These are phyloP conservation scores for Trichophyton rubrum DNA, from an alignment of 2,329 filamentous ascomycete species.

Conservation along the genomic window DNA sequence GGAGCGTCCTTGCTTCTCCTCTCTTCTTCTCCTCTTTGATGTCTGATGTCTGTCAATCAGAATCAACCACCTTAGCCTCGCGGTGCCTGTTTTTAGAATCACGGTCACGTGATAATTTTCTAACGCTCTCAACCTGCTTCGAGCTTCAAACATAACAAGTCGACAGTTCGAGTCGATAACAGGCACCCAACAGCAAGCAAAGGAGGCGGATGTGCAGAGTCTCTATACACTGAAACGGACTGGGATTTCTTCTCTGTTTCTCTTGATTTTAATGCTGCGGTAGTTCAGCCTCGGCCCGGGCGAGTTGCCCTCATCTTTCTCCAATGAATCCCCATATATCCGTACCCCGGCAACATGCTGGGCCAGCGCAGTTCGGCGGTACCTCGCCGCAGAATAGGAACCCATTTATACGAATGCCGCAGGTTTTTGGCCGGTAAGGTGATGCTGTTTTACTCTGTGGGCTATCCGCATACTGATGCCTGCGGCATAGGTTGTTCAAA, in stretches of 20 bases:
- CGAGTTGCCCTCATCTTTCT: slow-evolving; percentile 10
- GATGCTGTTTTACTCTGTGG: background rate
- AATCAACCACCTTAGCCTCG: background rate
- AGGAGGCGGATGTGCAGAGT: background rate
- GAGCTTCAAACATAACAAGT: background rate
- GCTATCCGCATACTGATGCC: background rate
- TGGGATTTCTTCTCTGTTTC: background rate
- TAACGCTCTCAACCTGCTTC: background rate
- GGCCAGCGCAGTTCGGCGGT: slow-evolving; percentile 40
- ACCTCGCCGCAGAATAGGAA: slow-evolving; percentile 39
- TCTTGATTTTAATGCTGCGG: background rate
- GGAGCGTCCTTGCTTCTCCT: background rate
- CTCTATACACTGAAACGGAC: background rate
- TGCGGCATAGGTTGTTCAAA: slow-evolving; percentile 46
- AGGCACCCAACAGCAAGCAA: background rate
- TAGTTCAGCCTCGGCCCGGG: background rate
- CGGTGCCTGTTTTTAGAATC: background rate
- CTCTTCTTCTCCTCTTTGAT: background rate
- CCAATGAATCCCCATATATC: slow-evolving; percentile 49
- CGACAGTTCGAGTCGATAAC: background rate
- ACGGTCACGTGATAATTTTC: background rate
- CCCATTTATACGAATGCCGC: slow-evolving; percentile 47
- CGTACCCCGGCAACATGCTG: slow-evolving; percentile 46
- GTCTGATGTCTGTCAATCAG: background rate
- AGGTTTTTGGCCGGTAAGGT: slow-evolving; percentile 51